Base-by-base conservation (phyloP, 148 eudicot genomes). In the Limonium bicolor region DNA sequence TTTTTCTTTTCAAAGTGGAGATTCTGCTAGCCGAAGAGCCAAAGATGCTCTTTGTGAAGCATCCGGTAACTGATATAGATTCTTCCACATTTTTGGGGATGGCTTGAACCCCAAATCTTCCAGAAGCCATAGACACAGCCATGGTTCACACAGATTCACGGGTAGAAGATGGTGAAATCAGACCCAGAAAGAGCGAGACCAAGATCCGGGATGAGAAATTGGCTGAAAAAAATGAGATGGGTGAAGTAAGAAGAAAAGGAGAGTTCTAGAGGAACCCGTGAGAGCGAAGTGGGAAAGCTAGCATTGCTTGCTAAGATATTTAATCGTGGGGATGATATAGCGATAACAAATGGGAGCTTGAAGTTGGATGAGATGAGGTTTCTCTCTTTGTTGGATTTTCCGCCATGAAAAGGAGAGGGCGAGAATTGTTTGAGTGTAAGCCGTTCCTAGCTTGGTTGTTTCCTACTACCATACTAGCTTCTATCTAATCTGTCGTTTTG, bases 111-210 rank as follows among this genome's bases (percentile, higher is more conserved):
- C 50, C 76, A 50, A 58, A 50, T 29, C 53, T 30, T n/a, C 58
- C 71, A 65, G 95, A 72, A 60, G 79, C 78, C 83, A 86, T 86
- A 29, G 80, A 71, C 53, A 81, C 73, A 54, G 82, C 77, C 86
- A 80, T 76, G 25, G 6, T 42, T 48, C 28, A 3, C 4, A 4
- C 26, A 11, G 4, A 11, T 28, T 41, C 4, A 13, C 2, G 46
- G 19, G 13, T 27, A 15, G 16, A n/a, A 29, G 4, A 14, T 11
- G 2, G 29, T 30, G 8, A 46, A 43, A 51, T 10, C 14, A 41
- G 20, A 21, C 39, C 40, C 37, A 34, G 20, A 33, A 9, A 9
- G 15, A 56, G 27, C 34, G 24, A 20, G 30, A 17, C 39, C 11
- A 50, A 65, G 57, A 59, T 65, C 49, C 54, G 41, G 7, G 36